These are phyloP conservation scores for Suhomyces panamericanus DNA, from an alignment of 1,139 yeast species.

Conservation along the genomic window DNA sequence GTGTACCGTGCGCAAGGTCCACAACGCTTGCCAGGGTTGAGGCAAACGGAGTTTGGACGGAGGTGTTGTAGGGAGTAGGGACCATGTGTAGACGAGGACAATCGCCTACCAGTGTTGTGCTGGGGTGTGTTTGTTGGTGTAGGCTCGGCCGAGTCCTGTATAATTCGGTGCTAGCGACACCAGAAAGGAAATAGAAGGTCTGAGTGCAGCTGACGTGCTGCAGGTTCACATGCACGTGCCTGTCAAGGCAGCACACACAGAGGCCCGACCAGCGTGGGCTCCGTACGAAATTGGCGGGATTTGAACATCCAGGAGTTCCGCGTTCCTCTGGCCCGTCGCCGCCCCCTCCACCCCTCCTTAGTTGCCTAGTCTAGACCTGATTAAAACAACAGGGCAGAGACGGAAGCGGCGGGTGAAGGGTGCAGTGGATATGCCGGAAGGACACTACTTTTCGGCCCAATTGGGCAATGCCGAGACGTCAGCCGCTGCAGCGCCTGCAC, in stretches of 20 bases:
- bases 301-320: neutral
- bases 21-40: neutral
- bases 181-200: neutral
- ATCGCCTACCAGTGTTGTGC: neutral
- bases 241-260: no score
- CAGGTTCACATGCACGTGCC: neutral
- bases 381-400: slow-evolving; percentile 1
- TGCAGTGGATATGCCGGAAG: neutral
- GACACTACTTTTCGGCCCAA: neutral
- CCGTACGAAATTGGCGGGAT: no score
- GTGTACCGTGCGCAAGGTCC: neutral
- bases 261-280: no score
- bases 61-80: neutral
- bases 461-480: slow-evolving; percentile 6
- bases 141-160: neutral
- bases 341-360: no score
- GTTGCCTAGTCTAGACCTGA: neutral
- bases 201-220: neutral
- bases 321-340: neutral
- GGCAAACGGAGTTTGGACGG: neutral
- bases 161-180: neutral
- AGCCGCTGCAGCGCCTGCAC: neutral
- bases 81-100: neutral
- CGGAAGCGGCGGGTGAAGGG: slow-evolving; percentile 5
- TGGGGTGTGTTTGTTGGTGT: neutral